A percentile compares a stretch with the other conserved stretches of the same genome.
Evolutionary conservation across 2,329 filamentous ascomycete species (phyloP).

Genomic region (Pseudocercospora crystallina): DNA sequence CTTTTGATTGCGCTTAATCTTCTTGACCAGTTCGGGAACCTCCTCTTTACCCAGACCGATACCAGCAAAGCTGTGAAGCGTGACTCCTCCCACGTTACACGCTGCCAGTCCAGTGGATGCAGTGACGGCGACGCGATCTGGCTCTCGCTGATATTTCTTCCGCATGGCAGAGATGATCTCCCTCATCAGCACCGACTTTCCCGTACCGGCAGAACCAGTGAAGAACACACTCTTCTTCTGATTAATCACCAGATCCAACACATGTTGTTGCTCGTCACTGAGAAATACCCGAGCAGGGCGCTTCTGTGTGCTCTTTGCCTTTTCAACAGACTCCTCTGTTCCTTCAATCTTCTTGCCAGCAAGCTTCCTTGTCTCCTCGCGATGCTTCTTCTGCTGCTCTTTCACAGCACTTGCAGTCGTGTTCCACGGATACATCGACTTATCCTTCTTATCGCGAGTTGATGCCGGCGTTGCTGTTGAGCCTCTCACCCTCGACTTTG

Average conservation of each 20-base stretch:
- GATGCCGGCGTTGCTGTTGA: constrained; percentile 42
- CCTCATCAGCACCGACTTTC: constrained; percentile 93
- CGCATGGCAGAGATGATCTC: constrained; percentile 82
- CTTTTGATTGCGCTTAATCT: constrained; percentile 85
- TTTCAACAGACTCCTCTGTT: constrained; percentile 49
- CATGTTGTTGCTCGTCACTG: constrained; percentile 81
- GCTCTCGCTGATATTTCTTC: constrained; percentile 71
- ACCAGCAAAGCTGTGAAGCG: constrained; percentile 91
- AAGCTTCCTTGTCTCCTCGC: constrained; percentile 62
- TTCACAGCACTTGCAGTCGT: constrained; percentile 72
- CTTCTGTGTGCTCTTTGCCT: constrained; percentile 46
- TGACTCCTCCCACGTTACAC: constrained; percentile 95
- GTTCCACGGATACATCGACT: constrained; percentile 62
- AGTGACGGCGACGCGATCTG: constrained; percentile 85
- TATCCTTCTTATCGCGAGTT: constrained; percentile 34
- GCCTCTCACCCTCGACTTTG: constrained; percentile 13
- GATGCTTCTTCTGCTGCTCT: constrained; percentile 71
- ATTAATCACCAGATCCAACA: constrained; percentile 78
- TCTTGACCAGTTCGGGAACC: constrained; percentile 76
- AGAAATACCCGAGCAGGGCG: constrained; percentile 64
- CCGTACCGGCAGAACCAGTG: constrained; percentile 89
- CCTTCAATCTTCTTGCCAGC: constrained; percentile 43
- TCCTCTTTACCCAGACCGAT: constrained; percentile 94
- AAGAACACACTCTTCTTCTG: constrained; percentile 91
- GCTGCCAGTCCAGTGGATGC: constrained; percentile 94